Base-by-base conservation (phyloP, 768 basidiomycete genomes). In the Suillus tomentosus region DNA sequence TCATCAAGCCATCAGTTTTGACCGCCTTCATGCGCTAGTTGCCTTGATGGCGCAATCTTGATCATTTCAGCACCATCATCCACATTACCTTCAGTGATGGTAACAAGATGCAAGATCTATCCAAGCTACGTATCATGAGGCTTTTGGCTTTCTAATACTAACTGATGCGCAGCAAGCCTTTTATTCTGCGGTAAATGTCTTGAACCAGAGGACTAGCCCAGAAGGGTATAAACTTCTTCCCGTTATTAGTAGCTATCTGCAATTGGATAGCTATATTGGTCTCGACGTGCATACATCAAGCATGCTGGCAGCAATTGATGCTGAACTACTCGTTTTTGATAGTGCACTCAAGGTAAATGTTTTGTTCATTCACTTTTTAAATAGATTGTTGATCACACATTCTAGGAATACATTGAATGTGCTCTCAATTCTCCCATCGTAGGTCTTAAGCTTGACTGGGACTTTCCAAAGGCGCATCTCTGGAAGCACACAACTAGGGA, bases 1-100 rank as follows among this genome's bases (percentile, higher is more conserved):
- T 19, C 66, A 78, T 62, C 76, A 43, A 43, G 42, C 42, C 17
- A 43, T 43, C 5, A 77, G 77, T 14, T 81, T 76, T 65, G 81
- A 84, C 66, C 68, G 67, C 3, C 71, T 83, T 17, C 82, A 83
- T 67, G 68, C 65, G 34, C 34, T 34, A 34, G 34, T 34, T 34
- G 3, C 34, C 34, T 34, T 8, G 8, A 34, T 34, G 34, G 34
- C 34, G 34, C 34, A 34, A 34, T 34, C 34, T 34, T 34, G 3
- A 34, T 34, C 34, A 34, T 34, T 34, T 34, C 34, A 34, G 34
- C 34, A 34, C 34, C 34, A 34, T 34, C 34, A 34, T 34, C 34
- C 34, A 34, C 34, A 34, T 34, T 34, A 34, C 34, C 34, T 34
- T 34, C 34, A 34, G 34, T 34, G 34, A 34, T 34, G 34, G 34